A percentile compares a stretch with the other conserved stretches of the same genome.
Evolutionary conservation across 2,329 filamentous ascomycete genomes (phyloP).

Genomic region (Colletotrichum truncatum): DNA sequence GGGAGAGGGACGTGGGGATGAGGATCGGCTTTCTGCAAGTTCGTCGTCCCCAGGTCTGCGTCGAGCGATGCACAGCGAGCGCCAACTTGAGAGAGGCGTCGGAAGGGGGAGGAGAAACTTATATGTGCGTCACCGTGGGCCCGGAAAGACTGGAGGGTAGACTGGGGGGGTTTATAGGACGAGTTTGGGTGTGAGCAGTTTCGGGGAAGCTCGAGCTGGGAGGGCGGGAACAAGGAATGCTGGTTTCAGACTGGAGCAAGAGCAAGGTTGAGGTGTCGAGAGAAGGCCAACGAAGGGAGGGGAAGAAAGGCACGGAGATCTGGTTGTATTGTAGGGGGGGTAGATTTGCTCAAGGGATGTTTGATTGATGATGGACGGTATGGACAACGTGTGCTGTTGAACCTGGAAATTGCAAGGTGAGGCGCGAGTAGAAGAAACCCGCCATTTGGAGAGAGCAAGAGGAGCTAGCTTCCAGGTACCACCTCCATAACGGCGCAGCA

Average conservation of each 20-base stretch:
- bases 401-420: neutral
- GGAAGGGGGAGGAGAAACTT: neutral
- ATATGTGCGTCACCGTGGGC: neutral
- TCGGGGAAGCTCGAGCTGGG: constrained; percentile 16
- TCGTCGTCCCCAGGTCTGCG: neutral
- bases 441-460: neutral
- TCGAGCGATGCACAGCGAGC: neutral
- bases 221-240: constrained; percentile 17
- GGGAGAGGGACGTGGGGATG: neutral
- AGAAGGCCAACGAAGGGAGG: neutral
- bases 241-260: constrained; percentile 20
- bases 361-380: too few species aligned
- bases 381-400: neutral
- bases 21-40: neutral
- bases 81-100: constrained; percentile 17
- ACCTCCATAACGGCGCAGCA: too few species aligned
- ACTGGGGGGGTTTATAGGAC: too few species aligned
- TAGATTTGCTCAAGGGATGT: neutral
- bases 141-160: neutral
- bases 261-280: constrained; percentile 14
- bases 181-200: constrained; percentile 9
- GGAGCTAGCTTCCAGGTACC: too few species aligned
- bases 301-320: neutral
- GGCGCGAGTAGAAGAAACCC: neutral
- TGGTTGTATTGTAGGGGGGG: neutral